Conservation (phyloP, 1,139 yeast genomes). For the Yamadazyma pseudoaaseri region DNA sequence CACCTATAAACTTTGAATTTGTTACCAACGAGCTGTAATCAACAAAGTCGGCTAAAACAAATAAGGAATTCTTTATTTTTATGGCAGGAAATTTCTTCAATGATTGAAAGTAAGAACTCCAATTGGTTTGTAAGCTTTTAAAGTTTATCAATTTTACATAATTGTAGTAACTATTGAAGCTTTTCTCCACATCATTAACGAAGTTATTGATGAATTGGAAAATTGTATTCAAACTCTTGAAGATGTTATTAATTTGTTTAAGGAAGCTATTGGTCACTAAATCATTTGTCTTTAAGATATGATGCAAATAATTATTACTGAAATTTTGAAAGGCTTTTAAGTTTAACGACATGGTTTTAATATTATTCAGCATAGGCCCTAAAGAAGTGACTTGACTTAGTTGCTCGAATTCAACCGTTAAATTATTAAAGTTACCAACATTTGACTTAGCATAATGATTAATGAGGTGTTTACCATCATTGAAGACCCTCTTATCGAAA, state of each 20-base stretch:
- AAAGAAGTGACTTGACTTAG: constrained; percentile 1
- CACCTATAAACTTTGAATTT: constrained; percentile 23
- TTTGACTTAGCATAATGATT: constrained; percentile 15
- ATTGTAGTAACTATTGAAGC: constrained; percentile 48
- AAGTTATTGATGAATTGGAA: constrained; percentile 58
- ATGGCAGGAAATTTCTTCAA: constrained; percentile 37
- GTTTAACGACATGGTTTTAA: constrained; percentile 21
- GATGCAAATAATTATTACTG: constrained; percentile 25
- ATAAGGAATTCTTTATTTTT: constrained; percentile 16
- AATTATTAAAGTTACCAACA: constrained; percentile 12
- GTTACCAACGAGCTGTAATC: constrained; percentile 22
- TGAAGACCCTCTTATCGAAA: constrained; percentile 57
- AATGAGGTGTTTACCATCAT: constrained; percentile 10
- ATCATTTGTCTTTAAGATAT: constrained; percentile 20
- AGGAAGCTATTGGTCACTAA: constrained; percentile 18
- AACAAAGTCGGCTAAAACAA: constrained; percentile 25
- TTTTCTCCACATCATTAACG: constrained; percentile 50
- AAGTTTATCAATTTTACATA: constrained; percentile 45
- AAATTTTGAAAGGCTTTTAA: constrained; percentile 27
- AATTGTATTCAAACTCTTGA: constrained; percentile 54
- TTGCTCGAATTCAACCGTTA: constrained; percentile 11
- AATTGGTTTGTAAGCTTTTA: constrained; percentile 46
- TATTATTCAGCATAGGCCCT: constrained; percentile 2
- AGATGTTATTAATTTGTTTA: constrained; percentile 37
- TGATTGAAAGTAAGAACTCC: constrained; percentile 46